Conservation (phyloP, 768 basidiomycete genomes). For the Tylopilus sp. region DNA sequence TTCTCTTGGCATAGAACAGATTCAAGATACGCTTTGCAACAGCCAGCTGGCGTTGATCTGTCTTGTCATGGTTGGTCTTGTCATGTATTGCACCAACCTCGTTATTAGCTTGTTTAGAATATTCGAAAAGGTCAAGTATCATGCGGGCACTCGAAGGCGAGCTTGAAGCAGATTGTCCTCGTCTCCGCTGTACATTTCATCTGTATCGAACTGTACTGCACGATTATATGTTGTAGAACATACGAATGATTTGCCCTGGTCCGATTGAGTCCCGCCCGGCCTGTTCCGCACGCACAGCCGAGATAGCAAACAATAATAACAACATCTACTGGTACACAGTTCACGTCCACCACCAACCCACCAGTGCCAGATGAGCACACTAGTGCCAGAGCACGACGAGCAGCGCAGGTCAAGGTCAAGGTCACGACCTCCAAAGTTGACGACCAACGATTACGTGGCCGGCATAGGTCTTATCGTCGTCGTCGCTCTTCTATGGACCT, state of each 20-base stretch:
- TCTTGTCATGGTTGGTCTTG: conserved; percentile 71
- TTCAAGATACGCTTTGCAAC: conserved; percentile 65
- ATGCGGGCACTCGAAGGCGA: conserved; percentile 36
- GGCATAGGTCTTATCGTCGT: conserved; percentile 69
- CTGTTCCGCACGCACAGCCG: conserved; percentile 11
- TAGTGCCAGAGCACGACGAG: conserved; percentile 10
- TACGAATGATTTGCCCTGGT: background rate
- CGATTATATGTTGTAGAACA: background rate
- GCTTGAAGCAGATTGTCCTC: conserved; percentile 4
- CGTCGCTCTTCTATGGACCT: conserved; percentile 87
- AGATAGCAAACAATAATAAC: background rate
- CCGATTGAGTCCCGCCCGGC: background rate
- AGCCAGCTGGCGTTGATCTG: conserved; percentile 74
- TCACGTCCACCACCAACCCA: background rate
- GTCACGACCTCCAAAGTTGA: conserved; percentile 1
- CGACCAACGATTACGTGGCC: conserved; percentile 39
- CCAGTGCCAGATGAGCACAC: conserved; percentile 18
- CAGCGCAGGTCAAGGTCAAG: conserved; percentile 14
- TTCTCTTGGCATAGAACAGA: conserved; percentile 33
- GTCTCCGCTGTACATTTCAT: background rate
- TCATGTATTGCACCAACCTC: conserved; percentile 82
- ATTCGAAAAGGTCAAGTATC: conserved; percentile 86
- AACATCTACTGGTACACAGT: background rate
- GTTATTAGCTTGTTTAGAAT: conserved; percentile 83
- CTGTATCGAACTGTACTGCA: background rate